A percentile compares a stretch with the other conserved stretches of the same genome.
These are phyloP conservation scores for Rostrohypoxylon terebratum DNA, from an alignment of 495 filamentous ascomycete species.

Conservation along the genomic window DNA sequence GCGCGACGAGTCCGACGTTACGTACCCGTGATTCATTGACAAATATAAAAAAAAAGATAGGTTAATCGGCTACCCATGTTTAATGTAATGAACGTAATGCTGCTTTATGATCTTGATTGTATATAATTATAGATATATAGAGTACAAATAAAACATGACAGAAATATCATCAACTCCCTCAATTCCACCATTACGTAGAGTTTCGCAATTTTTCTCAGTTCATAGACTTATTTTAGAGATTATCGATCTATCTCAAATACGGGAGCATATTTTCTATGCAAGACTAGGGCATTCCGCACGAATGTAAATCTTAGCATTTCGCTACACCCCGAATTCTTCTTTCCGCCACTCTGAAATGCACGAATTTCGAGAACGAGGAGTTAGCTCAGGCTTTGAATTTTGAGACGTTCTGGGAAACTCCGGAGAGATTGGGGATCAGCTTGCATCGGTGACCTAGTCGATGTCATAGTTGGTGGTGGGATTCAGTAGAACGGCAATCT, in stretches of 20 bases:
- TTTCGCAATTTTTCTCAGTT: not conserved
- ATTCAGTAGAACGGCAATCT: no score
- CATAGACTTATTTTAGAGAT: no score
- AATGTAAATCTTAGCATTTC: not conserved
- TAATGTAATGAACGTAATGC: not conserved
- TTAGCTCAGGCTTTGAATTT: no score
- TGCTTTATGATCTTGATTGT: not conserved
- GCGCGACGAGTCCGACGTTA: not conserved
- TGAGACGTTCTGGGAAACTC: no score
- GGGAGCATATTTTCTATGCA: not conserved
- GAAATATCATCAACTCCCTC: not conserved
- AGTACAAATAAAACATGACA: not conserved
- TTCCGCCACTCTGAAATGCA: no score
- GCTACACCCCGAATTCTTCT: not conserved
- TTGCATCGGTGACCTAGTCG: no score
- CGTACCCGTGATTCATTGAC: not conserved
- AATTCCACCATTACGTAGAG: not conserved
- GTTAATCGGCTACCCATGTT: not conserved
- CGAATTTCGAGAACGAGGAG: no score
- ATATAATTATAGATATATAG: not conserved
- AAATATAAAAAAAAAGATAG: not conserved
- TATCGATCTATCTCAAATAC: not conserved
- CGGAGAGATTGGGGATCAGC: no score
- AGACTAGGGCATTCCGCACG: not conserved
- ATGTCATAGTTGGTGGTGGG: no score